Evolutionary conservation across 805 yeast genomes (phyloP).

Genomic region (Tetrapisispora pingtungensis): DNA sequence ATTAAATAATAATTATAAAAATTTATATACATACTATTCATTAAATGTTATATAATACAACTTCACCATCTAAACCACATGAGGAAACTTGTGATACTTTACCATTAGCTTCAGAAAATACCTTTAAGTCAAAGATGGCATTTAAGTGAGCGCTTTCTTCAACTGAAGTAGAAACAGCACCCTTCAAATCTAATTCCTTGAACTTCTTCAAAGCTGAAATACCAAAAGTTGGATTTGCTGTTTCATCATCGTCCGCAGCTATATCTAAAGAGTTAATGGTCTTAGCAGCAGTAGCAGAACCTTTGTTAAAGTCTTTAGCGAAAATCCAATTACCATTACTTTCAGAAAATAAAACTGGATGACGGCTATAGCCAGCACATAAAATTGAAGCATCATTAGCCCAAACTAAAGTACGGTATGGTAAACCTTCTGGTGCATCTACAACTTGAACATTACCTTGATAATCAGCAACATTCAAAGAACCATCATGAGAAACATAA

Average conservation of each 20-base stretch:
- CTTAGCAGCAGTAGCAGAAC: constrained; percentile 1
- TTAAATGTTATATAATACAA: constrained; percentile 62
- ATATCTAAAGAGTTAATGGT: constrained; percentile 5
- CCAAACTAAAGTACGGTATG: constrained; percentile 71
- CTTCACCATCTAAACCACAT: constrained; percentile 85
- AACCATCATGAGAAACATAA: constrained; percentile 77
- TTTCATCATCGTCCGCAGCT: constrained; percentile 43
- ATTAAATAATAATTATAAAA: not conserved
- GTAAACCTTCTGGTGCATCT: constrained; percentile 42
- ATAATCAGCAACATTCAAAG: constrained; percentile 67
- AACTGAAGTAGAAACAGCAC: constrained; percentile 47
- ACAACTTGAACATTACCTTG: constrained; percentile 15
- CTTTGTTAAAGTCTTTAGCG: constrained; percentile 50
- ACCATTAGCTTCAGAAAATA: constrained; percentile 38
- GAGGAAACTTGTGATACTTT: constrained; percentile 54
- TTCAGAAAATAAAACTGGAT: constrained; percentile 78
- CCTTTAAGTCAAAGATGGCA: constrained; percentile 61
- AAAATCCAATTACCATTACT: constrained; percentile 53
- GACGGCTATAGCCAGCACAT: constrained; percentile 89
- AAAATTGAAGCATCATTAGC: constrained; percentile 54
- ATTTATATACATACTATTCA: not conserved
- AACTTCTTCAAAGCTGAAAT: constrained; percentile 86
- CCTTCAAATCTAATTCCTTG: constrained; percentile 91
- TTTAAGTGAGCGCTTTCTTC: constrained; percentile 79
- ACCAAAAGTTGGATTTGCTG: constrained; percentile 40